These are phyloP conservation scores for Actinomortierella wolfii DNA, from an alignment of 371 early-diverging fungal genomes.

Conservation along the genomic window DNA sequence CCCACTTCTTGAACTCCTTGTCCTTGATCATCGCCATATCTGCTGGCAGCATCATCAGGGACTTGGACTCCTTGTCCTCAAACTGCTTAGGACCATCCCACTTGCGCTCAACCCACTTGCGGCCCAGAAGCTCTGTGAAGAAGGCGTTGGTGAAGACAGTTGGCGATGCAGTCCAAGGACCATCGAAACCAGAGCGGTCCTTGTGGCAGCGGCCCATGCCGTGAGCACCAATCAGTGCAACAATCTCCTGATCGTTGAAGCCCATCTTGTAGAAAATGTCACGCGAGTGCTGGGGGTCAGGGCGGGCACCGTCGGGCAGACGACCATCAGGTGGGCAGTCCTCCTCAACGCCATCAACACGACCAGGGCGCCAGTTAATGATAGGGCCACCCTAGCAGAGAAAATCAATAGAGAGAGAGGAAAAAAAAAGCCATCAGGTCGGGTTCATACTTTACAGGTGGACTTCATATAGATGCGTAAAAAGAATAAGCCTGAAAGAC, in stretches of 20 bases:
- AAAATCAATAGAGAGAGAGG: not conserved
- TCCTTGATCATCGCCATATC: conserved; percentile 75
- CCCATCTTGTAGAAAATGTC: conserved; percentile 94
- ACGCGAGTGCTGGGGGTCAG: conserved; percentile 73
- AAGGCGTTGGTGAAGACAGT: conserved; percentile 89
- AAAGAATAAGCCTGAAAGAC: too few relatives aligned
- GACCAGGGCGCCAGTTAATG: conserved; percentile 90
- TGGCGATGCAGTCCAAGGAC: conserved; percentile 89
- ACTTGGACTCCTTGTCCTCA: conserved; percentile 73
- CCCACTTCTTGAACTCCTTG: conserved; percentile 76
- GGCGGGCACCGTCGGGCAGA: conserved; percentile 85
- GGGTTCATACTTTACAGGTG: not conserved
- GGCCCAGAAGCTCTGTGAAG: conserved; percentile 77
- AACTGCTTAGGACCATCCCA: conserved; percentile 88
- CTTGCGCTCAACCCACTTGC: conserved; percentile 83
- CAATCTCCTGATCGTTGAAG: conserved; percentile 95
- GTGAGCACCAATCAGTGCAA: conserved; percentile 93
- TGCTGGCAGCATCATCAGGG: conserved; percentile 83
- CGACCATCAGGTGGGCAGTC: conserved; percentile 87
- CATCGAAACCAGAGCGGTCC: conserved; percentile 88
- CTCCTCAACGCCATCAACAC: conserved; percentile 53
- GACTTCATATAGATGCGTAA: not conserved
- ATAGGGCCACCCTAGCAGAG: conserved; percentile 76
- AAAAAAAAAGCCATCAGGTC: not conserved
- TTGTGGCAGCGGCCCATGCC: conserved; percentile 95